phyloP scores from a whole-genome alignment of 2,329 filamentous ascomycete genomes.

The Colletotrichum plurivorum region DNA sequence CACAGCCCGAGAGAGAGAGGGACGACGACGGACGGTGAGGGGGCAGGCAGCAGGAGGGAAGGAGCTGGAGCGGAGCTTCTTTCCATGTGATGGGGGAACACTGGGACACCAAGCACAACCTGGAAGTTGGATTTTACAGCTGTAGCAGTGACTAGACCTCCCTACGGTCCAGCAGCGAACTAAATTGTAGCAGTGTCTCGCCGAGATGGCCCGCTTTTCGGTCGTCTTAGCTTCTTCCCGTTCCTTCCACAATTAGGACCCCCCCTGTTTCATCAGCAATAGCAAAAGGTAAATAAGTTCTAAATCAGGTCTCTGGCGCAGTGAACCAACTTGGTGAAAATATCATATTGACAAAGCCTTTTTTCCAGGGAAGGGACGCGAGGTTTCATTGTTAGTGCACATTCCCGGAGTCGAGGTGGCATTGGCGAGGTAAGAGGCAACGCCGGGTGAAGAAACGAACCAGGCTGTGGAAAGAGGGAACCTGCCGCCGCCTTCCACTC shows the following conservation, averaged over 20 bases:
- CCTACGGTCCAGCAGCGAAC: no score
- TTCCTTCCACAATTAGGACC: slow-evolving; percentile 29
- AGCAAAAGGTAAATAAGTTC: slow-evolving; percentile 21
- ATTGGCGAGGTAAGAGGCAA: slow-evolving; percentile 30
- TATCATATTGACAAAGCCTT: background rate
- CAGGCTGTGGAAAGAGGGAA: background rate
- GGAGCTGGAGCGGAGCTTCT: background rate
- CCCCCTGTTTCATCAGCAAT: slow-evolving; percentile 31
- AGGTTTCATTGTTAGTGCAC: slow-evolving; percentile 7
- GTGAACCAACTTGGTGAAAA: slow-evolving; percentile 18
- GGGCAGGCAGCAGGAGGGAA: background rate
- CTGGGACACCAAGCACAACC: background rate
- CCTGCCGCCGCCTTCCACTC: background rate
- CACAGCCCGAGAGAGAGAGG: slow-evolving; percentile 2
- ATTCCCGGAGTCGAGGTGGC: slow-evolving; percentile 11
- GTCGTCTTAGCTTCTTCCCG: slow-evolving; percentile 33
- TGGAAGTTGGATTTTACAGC: background rate
- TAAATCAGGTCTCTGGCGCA: slow-evolving; percentile 35
- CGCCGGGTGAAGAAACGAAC: slow-evolving; percentile 27
- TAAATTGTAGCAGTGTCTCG: no score
- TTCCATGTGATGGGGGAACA: slow-evolving; percentile 17
- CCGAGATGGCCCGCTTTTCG: background rate
- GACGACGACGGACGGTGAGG: background rate
- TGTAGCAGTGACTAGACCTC: no score
- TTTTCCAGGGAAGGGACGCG: slow-evolving; percentile 20